Base-by-base conservation (phyloP, 2,329 filamentous ascomycete species). In the Microdochium trichocladiopsis region DNA sequence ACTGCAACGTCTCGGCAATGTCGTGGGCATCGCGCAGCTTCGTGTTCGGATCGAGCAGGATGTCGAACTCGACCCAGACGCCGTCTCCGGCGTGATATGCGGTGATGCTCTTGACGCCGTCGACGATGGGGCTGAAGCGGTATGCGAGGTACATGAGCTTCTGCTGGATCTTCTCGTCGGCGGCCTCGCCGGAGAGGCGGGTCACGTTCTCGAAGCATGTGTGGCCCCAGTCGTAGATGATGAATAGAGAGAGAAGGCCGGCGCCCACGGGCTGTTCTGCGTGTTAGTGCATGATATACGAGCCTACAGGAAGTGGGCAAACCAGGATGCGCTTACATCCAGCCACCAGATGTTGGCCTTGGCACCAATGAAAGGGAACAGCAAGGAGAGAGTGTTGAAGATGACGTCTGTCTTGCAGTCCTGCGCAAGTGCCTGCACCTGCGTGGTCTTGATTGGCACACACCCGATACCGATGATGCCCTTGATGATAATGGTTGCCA, bases 161-260 rank as follows among this genome's bases (percentile, higher is more conserved):
- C 56, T 80, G 75, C 23, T 75, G 69, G 41, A 79, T 68, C 4
- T 72, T 66, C 2, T 76, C 69, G 2, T 74, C 71, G 1, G 79
- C 80, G 0, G 78, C 78, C 50, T 79, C 72, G n/a, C 82, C 82
- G 1, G 78, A 80, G 4, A 85, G 68, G 2, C 81, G 74, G 1
- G 75, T 76, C 48, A 85, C 75, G 57, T 84, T 83, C 51, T 80
- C 73, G 48, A 83, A 72, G 55, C 76, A 81, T 0, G 83, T 87
- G 47, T 75, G 73, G 1, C 78, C 78, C 84, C 84, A 87, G 66
- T 87, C 84, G 65, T 79, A 82, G 58, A 87, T 86, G 63, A 88
- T 85, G 69, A 78, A 86, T 4, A 86, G 65, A 0, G 83, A 86
- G 0, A 88, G 71, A 0, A 86, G 60, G 0, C 78, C 76, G 3